Evolutionary conservation across 306 rosid species (phyloP).

Genomic region (Lathyrus tuberosus): DNA sequence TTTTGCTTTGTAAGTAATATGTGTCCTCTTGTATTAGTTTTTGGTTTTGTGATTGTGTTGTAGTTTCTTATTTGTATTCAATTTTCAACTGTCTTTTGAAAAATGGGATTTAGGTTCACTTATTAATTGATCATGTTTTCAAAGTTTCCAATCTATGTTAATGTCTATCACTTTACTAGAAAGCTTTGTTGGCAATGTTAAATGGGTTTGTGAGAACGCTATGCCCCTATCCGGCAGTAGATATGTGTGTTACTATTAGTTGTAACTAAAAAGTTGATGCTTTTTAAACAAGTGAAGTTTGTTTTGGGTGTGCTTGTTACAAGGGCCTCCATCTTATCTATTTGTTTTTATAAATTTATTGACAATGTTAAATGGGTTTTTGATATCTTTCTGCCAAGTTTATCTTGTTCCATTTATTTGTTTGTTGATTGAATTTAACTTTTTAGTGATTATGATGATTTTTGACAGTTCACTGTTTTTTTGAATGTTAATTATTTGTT

Average conservation of each 20-base stretch:
- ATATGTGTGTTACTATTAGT: neutral
- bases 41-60: slow-evolving; percentile 19
- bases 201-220: neutral
- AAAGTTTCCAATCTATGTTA: neutral
- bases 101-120: neutral
- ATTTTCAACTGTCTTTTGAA: neutral
- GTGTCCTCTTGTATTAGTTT: slow-evolving; percentile 2
- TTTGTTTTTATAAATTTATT: neutral
- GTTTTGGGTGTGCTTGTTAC: neutral
- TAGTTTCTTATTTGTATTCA: neutral
- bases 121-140: neutral
- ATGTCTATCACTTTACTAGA: neutral
- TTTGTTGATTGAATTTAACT: slow-evolving; percentile 27
- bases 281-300: slow-evolving; percentile 15
- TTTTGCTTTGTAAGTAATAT: neutral
- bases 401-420: slow-evolving; percentile 6
- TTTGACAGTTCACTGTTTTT: slow-evolving; percentile 33
- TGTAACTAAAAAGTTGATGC: slow-evolving; percentile 5
- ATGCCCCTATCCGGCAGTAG: neutral
- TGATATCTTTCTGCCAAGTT: neutral
- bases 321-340: neutral
- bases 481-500: slow-evolving; percentile 50
- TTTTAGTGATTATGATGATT: slow-evolving; percentile 3
- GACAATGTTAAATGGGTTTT: slow-evolving; percentile 3
- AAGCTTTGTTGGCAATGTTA: slow-evolving; percentile 16